A percentile compares a stretch with the other conserved stretches of the same genome.
These are phyloP conservation scores for Candida freyschussii DNA, from an alignment of 1,139 yeast genomes.

Conservation along the genomic window DNA sequence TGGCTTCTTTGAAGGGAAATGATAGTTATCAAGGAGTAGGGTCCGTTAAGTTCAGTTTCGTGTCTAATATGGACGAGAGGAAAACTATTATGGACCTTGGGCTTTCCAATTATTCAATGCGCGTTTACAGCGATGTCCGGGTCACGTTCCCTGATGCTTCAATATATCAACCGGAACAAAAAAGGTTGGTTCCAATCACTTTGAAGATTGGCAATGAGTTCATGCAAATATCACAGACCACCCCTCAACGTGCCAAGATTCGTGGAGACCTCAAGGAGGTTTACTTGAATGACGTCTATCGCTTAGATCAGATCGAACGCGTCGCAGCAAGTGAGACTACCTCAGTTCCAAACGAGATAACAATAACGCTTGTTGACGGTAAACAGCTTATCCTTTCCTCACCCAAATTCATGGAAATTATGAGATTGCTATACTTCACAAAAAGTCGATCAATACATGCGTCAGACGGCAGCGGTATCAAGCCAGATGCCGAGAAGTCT, in stretches of 20 bases:
- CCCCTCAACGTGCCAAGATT: conserved; percentile 35
- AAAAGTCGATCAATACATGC: conserved; percentile 29
- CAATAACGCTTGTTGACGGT: conserved; percentile 46
- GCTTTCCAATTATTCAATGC: conserved; percentile 36
- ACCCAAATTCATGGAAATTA: conserved; percentile 59
- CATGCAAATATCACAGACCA: conserved; percentile 47
- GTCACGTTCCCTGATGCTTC: conserved; percentile 57
- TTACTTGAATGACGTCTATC: conserved; percentile 47
- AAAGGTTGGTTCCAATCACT: conserved; percentile 48
- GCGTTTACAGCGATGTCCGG: conserved; percentile 47
- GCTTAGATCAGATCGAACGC: conserved; percentile 46
- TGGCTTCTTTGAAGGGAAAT: conserved; percentile 25
- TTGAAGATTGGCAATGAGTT: conserved; percentile 68
- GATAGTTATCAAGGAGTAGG: conserved; percentile 17
- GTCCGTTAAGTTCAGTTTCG: conserved; percentile 27
- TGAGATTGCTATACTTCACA: conserved; percentile 64
- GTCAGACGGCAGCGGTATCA: conserved; percentile 6
- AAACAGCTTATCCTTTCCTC: conserved; percentile 50
- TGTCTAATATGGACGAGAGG: conserved; percentile 44
- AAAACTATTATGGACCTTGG: conserved; percentile 47
- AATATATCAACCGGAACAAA: conserved; percentile 40
- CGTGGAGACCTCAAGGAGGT: conserved; percentile 33
- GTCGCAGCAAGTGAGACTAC: conserved; percentile 50
- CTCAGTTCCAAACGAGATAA: conserved; percentile 52
- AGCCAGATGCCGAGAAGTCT: conserved; percentile 21